A percentile compares a stretch with the other conserved stretches of the same genome.
Evolutionary conservation across 2,329 filamentous ascomycete species (phyloP).

Genomic region (Fusarium abutilonis): DNA sequence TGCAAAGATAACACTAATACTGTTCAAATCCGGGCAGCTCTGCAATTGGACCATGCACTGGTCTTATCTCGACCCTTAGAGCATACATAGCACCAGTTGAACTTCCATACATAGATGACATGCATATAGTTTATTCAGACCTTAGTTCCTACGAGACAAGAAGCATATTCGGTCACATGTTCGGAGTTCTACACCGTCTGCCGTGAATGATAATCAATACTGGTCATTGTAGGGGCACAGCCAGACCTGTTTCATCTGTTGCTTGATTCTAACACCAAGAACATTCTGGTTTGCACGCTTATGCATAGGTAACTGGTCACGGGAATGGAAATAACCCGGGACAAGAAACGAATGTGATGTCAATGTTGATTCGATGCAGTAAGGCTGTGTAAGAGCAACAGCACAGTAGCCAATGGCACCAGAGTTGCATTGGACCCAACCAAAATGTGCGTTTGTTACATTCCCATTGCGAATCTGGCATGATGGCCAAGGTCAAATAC

Average conservation of each 20-base stretch:
- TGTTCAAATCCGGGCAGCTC: slow-evolving; percentile 33
- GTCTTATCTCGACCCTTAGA: slow-evolving; percentile 25
- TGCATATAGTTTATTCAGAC: slow-evolving; percentile 31
- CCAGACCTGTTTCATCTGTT: too few species aligned
- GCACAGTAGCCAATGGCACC: not conserved
- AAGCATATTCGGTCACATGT: slow-evolving; percentile 10
- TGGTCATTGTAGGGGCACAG: too few species aligned
- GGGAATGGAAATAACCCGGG: not conserved
- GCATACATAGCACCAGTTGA: not conserved
- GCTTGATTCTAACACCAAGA: not conserved
- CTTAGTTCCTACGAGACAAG: not conserved
- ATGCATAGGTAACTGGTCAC: slow-evolving; percentile 1
- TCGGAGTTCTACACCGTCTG: slow-evolving; percentile 2
- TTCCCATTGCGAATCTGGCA: slow-evolving; percentile 20
- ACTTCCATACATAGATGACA: slow-evolving; percentile 15
- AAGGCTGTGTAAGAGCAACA: not conserved
- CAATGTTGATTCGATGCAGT: not conserved
- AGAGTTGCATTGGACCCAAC: slow-evolving; percentile 1
- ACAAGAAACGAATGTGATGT: too few species aligned
- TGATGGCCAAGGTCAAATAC: slow-evolving; percentile 2
- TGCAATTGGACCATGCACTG: slow-evolving; percentile 27
- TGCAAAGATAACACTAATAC: slow-evolving; percentile 30
- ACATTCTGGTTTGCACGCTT: not conserved
- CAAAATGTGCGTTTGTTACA: not conserved
- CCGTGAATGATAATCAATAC: not conserved